Conservation (phyloP, 129 eudicot species). For the Dittrichia graveolens region DNA sequence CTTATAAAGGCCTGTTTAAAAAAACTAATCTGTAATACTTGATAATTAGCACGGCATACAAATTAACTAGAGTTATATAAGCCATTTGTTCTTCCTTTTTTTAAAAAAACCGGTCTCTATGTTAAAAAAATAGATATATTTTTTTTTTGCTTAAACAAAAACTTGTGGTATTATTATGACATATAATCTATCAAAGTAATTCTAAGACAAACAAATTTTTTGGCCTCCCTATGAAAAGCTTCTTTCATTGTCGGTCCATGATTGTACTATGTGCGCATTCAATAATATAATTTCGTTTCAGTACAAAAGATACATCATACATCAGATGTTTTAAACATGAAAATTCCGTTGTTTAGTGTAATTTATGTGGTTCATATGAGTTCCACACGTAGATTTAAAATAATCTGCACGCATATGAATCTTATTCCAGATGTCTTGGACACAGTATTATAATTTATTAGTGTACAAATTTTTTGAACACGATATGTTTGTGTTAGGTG, state of each 20-base stretch:
- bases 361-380: neutral
- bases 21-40: too few relatives aligned
- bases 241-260: slow-evolving; percentile 11
- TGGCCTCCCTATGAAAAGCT: slow-evolving; percentile 6
- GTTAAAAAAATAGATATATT: too few relatives aligned
- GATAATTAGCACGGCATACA: too few relatives aligned
- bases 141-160: too few relatives aligned
- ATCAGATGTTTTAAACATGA: neutral
- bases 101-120: too few relatives aligned
- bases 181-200: too few relatives aligned
- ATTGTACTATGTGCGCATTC: slow-evolving; percentile 2
- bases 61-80: too few relatives aligned
- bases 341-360: neutral
- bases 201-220: neutral
- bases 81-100: too few relatives aligned
- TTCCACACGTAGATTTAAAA: neutral
- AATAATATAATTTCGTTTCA: neutral
- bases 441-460: neutral
- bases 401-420: neutral
- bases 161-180: too few relatives aligned
- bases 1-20: too few relatives aligned
- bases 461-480: neutral
- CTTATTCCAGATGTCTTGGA: neutral
- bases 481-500: slow-evolving; percentile 21
- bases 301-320: slow-evolving; percentile 1